These are phyloP conservation scores for Liriodendron chinense DNA, from an alignment of 164 flowering plant genomes.

Conservation along the genomic window DNA sequence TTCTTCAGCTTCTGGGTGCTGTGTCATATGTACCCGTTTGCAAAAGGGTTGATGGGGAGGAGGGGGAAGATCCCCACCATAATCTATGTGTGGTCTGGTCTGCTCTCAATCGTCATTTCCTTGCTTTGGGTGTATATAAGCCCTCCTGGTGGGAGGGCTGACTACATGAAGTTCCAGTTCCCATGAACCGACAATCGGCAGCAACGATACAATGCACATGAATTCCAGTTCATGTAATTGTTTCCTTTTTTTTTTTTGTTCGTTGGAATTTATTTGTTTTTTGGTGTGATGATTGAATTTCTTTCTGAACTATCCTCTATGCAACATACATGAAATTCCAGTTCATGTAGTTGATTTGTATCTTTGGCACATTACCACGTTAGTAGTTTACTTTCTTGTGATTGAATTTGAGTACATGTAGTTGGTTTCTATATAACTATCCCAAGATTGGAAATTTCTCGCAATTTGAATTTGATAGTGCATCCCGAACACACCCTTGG, in stretches of 20 bases:
- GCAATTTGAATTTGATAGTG: no score
- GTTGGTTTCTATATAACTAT: neutral
- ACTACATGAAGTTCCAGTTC: constrained; percentile 14
- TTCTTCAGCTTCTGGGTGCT: constrained; percentile 96
- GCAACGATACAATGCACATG: neutral
- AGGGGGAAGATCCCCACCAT: constrained; percentile 85
- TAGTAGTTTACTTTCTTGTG: neutral
- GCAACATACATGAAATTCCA: constrained; percentile 3
- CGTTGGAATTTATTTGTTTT: neutral
- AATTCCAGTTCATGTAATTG: neutral
- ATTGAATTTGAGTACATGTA: neutral
- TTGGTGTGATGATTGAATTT: neutral
- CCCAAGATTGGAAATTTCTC: no score
- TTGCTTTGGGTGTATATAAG: constrained; percentile 72
- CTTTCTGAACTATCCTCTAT: neutral
- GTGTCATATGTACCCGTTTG: constrained; percentile 84
- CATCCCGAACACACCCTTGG: no score
- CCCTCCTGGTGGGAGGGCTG: constrained; percentile 44
- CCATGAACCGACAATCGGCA: neutral
- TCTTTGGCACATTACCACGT: neutral
- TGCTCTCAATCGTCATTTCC: constrained; percentile 71
- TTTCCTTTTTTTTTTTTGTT: neutral
- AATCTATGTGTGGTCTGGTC: constrained; percentile 85
- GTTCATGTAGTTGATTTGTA: neutral
- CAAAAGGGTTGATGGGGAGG: constrained; percentile 89